phyloP scores from a whole-genome alignment of 202 grass and related monocot genomes.

The Miscanthus sacchariflorus region DNA sequence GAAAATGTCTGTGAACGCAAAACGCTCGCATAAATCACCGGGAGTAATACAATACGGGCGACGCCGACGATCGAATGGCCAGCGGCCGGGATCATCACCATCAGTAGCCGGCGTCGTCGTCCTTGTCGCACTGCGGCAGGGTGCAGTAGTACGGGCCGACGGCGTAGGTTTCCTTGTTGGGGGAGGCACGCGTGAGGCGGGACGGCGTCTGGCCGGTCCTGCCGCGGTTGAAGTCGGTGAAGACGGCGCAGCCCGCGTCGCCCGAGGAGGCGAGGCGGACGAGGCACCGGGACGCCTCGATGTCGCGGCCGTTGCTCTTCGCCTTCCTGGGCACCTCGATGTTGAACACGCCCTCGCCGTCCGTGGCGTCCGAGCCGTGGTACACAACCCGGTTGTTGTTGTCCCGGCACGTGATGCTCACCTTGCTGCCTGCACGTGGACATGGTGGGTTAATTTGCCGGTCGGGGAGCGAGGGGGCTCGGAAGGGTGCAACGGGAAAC shows the following conservation, averaged over 20 bases:
- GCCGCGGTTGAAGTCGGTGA: slow-evolving; percentile 81
- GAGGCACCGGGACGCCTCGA: slow-evolving; percentile 45
- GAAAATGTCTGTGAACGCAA: background rate
- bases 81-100: background rate
- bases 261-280: slow-evolving; percentile 68
- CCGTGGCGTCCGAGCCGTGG: slow-evolving; percentile 57
- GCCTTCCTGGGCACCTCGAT: slow-evolving; percentile 49
- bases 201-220: slow-evolving; percentile 46
- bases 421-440: slow-evolving; percentile 50
- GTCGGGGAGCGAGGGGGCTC: too few relatives aligned
- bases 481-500: too few relatives aligned
- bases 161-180: slow-evolving; percentile 42
- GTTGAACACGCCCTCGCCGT: slow-evolving; percentile 60
- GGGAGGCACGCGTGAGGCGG: slow-evolving; percentile 41
- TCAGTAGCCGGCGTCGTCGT: background rate
- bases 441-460: background rate
- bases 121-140: slow-evolving; percentile 46
- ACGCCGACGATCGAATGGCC: background rate
- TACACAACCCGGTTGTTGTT: slow-evolving; percentile 35
- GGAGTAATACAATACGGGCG: background rate
- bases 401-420: slow-evolving; percentile 74
- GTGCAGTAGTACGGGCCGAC: slow-evolving; percentile 79
- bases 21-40: background rate
- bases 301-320: background rate
- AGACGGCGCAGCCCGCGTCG: slow-evolving; percentile 54